phyloP scores from a whole-genome alignment of 352 stramenopile genomes.

The Pythium graminicola region DNA sequence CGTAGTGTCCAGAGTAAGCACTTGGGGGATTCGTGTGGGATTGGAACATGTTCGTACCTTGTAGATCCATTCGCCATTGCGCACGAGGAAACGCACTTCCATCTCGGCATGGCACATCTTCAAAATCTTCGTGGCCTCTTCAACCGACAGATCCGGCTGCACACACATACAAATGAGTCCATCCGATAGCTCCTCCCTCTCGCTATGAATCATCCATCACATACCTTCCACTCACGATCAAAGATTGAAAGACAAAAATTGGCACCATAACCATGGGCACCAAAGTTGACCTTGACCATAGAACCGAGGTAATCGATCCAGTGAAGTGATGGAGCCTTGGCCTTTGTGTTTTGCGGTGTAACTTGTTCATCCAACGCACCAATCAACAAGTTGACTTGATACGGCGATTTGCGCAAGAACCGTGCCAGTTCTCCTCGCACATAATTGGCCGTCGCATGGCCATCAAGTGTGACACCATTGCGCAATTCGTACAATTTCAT shows the following conservation, averaged over 20 bases:
- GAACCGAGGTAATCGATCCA: constrained; percentile 86
- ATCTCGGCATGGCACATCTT: constrained; percentile 77
- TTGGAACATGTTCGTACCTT: constrained; percentile 29
- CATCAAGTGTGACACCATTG: constrained; percentile 81
- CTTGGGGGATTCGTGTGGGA: not conserved
- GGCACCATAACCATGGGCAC: constrained; percentile 75
- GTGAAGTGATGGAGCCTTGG: constrained; percentile 63
- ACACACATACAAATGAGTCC: not conserved
- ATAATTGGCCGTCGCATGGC: constrained; percentile 76
- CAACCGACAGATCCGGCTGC: constrained; percentile 68
- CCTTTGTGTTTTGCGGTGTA: constrained; percentile 24
- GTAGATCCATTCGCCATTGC: constrained; percentile 84
- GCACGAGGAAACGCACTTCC: constrained; percentile 80
- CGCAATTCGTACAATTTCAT: constrained; percentile 89
- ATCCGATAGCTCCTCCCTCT: no score
- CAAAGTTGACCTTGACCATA: constrained; percentile 85
- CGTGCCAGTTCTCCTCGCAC: constrained; percentile 73
- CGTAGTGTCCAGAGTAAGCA: not conserved
- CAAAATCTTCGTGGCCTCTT: constrained; percentile 64
- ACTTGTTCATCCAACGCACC: constrained; percentile 53
- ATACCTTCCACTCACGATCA: constrained; percentile 77
- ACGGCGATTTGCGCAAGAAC: constrained; percentile 75
- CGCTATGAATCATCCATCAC: no score
- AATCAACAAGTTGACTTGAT: constrained; percentile 83
- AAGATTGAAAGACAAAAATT: constrained; percentile 87